phyloP scores from a whole-genome alignment of 2,329 filamentous ascomycete genomes.

The Fusarium annulatum region DNA sequence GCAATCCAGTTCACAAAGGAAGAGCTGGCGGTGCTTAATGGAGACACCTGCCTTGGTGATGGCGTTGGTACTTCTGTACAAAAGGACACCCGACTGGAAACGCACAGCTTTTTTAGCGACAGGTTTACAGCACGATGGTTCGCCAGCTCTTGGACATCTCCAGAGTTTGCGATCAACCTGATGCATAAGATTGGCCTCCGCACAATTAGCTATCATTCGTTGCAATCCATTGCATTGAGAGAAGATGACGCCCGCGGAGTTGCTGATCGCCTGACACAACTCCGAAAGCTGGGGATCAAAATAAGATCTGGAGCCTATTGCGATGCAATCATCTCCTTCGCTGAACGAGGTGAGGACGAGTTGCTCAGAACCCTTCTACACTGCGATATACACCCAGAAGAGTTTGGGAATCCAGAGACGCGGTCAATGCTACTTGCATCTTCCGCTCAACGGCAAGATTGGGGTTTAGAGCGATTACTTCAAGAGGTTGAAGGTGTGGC shows the following conservation, averaged over 20 bases:
- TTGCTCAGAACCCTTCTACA: slow-evolving; percentile 59
- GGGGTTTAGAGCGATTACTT: slow-evolving; percentile 57
- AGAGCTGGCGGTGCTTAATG: slow-evolving; percentile 48
- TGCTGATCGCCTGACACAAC: slow-evolving; percentile 66
- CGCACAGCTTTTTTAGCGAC: slow-evolving; percentile 44
- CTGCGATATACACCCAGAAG: slow-evolving; percentile 66
- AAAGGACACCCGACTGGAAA: not conserved
- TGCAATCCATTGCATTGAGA: slow-evolving; percentile 81
- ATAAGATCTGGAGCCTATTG: slow-evolving; percentile 73
- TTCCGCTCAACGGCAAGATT: slow-evolving; percentile 49
- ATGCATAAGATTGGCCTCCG: slow-evolving; percentile 77
- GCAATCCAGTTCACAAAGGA: slow-evolving; percentile 50
- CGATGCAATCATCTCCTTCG: slow-evolving; percentile 72
- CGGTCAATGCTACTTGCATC: slow-evolving; percentile 54
- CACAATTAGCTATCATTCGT: slow-evolving; percentile 77
- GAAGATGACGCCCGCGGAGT: slow-evolving; percentile 67
- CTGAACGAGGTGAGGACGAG: slow-evolving; percentile 63
- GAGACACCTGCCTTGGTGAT: not conserved
- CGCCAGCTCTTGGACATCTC: slow-evolving; percentile 75
- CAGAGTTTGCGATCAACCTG: slow-evolving; percentile 77
- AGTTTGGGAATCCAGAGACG: slow-evolving; percentile 61
- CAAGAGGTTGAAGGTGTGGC: slow-evolving; percentile 52
- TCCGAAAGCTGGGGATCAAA: slow-evolving; percentile 71
- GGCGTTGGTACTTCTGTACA: not conserved
- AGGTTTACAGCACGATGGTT: slow-evolving; percentile 84